Base-by-base conservation (phyloP, 2,329 filamentous ascomycete genomes). In the Bipolaris sorokiniana region DNA sequence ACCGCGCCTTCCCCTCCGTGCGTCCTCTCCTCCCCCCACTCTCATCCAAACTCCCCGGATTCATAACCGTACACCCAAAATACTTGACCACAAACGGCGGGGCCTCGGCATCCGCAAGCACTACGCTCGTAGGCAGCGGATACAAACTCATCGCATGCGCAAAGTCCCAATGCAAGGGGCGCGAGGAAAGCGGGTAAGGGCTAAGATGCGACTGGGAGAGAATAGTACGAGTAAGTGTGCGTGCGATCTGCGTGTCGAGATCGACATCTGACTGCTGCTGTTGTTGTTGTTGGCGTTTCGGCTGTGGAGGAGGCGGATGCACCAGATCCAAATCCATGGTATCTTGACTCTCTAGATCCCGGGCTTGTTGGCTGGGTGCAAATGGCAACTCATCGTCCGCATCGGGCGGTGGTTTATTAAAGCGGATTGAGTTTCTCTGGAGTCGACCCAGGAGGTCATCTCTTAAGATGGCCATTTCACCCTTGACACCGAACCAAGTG, bases 31-130 rank as follows among this genome's bases (percentile, higher is more conserved):
- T 80, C 0, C 91, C 87, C 22, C 73, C 74, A 48, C 70, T 73
- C 55, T 74, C 77, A 33, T 96, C 83, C 48, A 99, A 77, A 47
- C 84, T 83, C 5, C 92, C 92, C 0, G 95, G 93, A 74, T 99
- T 99, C 85, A 99, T 88, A 33, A 97, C 93, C 78, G 95, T 91
- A 71, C 95, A 98, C 0, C 93, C 94, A 76, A 97, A 94, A 71
- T 98, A 98, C 13, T 91, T 96, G 63, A 97, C 81, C 51, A 89
- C 90, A 70, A 97, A 99, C 0, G 92, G 84, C 13, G 90, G 88
- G 9, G 89, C 88, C 40, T 93, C 91, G 0, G 89, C 82, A 77
- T 99, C 95, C 1, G 92, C 88, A 3, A 99, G 78, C 15, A 96
- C 86, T 70, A 98, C 81, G 0, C 90, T 87, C 18, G 91, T 94